Evolutionary conservation across 306 rosid species (phyloP).

Genomic region (Parietaria judaica): DNA sequence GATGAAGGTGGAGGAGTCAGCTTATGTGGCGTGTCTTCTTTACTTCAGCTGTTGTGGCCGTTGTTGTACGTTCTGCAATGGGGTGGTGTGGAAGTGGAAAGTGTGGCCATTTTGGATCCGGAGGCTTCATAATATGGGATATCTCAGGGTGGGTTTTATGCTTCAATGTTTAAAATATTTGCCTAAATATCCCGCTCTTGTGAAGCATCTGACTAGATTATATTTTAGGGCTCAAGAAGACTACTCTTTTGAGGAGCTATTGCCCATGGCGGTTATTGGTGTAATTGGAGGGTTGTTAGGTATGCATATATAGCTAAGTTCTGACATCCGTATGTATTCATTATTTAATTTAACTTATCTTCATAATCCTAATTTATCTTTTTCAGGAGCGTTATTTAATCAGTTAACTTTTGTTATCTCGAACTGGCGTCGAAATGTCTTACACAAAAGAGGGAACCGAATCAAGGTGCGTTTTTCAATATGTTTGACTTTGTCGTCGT

Average conservation of each 20-base stretch:
- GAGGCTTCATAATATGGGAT: constrained; percentile 98
- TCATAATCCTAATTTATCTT: constrained; percentile 3
- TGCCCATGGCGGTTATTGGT: constrained; percentile 96
- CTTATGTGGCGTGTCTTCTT: constrained; percentile 98
- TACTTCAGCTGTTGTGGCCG: constrained; percentile 94
- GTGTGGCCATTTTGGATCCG: constrained; percentile 97
- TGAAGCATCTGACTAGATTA: constrained; percentile 30
- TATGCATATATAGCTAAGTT: constrained; percentile 15
- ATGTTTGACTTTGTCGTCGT: no score
- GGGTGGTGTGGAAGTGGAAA: constrained; percentile 92
- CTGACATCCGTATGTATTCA: not conserved
- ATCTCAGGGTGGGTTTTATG: constrained; percentile 70
- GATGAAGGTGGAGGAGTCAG: constrained; percentile 57
- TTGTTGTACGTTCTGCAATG: constrained; percentile 92
- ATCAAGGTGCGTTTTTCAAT: constrained; percentile 52
- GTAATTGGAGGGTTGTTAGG: constrained; percentile 93
- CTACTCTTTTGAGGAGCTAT: constrained; percentile 81
- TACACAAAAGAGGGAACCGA: constrained; percentile 86
- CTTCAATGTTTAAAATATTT: constrained; percentile 1
- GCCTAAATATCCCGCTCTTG: constrained; percentile 20
- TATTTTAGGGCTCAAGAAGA: constrained; percentile 92
- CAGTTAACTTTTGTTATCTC: constrained; percentile 75
- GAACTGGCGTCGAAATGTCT: constrained; percentile 77
- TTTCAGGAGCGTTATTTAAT: constrained; percentile 86
- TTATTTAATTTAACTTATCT: not conserved